Conservation (phyloP, 495 filamentous ascomycete species). For the Hyphodiscus hymeniophilus region DNA sequence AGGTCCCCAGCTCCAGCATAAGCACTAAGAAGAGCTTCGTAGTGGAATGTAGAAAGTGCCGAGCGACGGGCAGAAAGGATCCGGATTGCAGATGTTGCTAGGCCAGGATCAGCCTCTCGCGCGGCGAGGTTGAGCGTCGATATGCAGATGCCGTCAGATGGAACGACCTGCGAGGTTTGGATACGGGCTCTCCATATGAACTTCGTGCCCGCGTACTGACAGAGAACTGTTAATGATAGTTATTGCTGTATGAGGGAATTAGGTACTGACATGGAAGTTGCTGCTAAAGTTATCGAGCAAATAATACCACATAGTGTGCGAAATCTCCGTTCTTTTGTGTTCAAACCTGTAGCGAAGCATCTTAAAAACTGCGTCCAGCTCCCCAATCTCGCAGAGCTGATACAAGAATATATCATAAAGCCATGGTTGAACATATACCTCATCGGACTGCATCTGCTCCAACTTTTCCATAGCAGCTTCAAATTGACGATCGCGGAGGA, state of each 20-base stretch:
- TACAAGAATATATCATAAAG: constrained; percentile 68
- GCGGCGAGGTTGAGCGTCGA: constrained; percentile 64
- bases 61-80: constrained; percentile 43
- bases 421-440: constrained; percentile 53
- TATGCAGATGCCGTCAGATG: constrained; percentile 53
- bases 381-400: constrained; percentile 56
- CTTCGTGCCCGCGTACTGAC: constrained; percentile 45
- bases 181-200: constrained; percentile 58
- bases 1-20: constrained; percentile 52
- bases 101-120: constrained; percentile 49
- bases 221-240: constrained; percentile 13
- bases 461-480: constrained; percentile 74
- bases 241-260: constrained; percentile 24
- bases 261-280: constrained; percentile 33
- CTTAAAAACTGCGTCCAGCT: constrained; percentile 65
- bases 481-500: constrained; percentile 71
- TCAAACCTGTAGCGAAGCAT: constrained; percentile 49
- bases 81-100: constrained; percentile 61
- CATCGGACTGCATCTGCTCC: constrained; percentile 52
- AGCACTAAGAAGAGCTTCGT: constrained; percentile 64
- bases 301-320: constrained; percentile 51
- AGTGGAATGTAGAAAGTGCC: constrained; percentile 54
- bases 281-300: constrained; percentile 61
- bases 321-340: constrained; percentile 36
- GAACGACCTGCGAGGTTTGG: constrained; percentile 50